Evolutionary conservation across 2,329 filamentous ascomycete genomes (phyloP).

Genomic region (Pseudodiploospora longispora): DNA sequence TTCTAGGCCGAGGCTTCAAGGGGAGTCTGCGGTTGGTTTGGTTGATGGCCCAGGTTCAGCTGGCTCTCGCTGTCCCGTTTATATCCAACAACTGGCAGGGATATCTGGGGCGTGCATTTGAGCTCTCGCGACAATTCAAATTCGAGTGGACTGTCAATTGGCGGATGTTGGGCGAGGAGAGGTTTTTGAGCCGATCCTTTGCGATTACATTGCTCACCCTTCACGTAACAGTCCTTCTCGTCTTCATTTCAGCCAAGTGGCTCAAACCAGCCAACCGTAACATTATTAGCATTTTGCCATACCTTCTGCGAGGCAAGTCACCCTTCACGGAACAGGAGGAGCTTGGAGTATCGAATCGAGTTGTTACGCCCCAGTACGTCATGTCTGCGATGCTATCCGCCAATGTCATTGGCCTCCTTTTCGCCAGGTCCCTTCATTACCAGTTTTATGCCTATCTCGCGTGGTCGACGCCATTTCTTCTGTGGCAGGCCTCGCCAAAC

Average conservation of each 20-base stretch:
- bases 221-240: slow-evolving; percentile 57
- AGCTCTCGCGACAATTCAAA: slow-evolving; percentile 82
- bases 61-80: slow-evolving; percentile 62
- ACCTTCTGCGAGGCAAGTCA: slow-evolving; percentile 33
- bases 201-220: slow-evolving; percentile 56
- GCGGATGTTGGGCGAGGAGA: slow-evolving; percentile 82
- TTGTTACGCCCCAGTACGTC: slow-evolving; percentile 61
- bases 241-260: slow-evolving; percentile 65
- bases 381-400: slow-evolving; percentile 70
- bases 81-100: slow-evolving; percentile 53
- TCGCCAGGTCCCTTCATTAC: slow-evolving; percentile 84
- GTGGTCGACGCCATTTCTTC: slow-evolving; percentile 79
- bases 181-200: slow-evolving; percentile 65
- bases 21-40: slow-evolving; percentile 59
- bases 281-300: slow-evolving; percentile 43
- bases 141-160: slow-evolving; percentile 99
- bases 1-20: slow-evolving; percentile 62
- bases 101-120: slow-evolving; percentile 79
- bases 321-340: slow-evolving; percentile 47
- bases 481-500: slow-evolving; percentile 69
- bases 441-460: slow-evolving; percentile 91
- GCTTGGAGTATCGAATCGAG: slow-evolving; percentile 43
- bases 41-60: slow-evolving; percentile 71
- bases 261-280: slow-evolving; percentile 56
- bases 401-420: slow-evolving; percentile 72